phyloP scores from a whole-genome alignment of 2,329 filamentous ascomycete species.

The Diaporthe sp. region DNA sequence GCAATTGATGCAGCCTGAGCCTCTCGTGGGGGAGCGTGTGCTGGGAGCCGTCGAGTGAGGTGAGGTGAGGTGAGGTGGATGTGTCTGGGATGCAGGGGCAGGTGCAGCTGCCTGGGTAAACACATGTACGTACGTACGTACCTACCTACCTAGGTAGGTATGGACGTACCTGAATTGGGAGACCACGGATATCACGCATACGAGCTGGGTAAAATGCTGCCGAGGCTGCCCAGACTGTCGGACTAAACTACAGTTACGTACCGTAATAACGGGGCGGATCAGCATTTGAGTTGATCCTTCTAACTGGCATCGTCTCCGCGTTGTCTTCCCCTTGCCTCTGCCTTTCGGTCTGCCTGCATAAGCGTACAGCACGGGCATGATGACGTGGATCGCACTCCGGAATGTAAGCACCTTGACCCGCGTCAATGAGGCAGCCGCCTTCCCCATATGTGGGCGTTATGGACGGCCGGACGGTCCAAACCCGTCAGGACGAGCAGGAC shows the following conservation, averaged over 20 bases:
- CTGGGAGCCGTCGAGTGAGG: background rate
- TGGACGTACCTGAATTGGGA: background rate
- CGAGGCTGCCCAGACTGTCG: background rate
- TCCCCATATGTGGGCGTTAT: background rate
- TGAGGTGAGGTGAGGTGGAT: conserved; percentile 2
- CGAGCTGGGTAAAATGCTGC: conserved; percentile 2
- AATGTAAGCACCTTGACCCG: conserved; percentile 24
- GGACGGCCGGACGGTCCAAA: background rate
- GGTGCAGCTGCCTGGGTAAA: conserved; percentile 1
- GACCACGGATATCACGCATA: background rate
- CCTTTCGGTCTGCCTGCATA: conserved; percentile 25
- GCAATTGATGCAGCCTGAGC: background rate
- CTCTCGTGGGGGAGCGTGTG: background rate
- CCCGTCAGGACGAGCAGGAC: background rate
- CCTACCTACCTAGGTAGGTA: no score
- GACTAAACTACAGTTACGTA: background rate
- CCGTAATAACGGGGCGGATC: background rate
- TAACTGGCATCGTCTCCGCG: background rate
- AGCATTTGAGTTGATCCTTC: background rate
- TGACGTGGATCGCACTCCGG: conserved; percentile 12
- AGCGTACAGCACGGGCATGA: background rate
- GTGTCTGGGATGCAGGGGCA: background rate
- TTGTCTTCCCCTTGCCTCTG: background rate
- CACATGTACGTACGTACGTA: background rate
- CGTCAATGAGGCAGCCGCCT: background rate